Conservation (phyloP, 345 rosid species). For the Kernera saxatilis region DNA sequence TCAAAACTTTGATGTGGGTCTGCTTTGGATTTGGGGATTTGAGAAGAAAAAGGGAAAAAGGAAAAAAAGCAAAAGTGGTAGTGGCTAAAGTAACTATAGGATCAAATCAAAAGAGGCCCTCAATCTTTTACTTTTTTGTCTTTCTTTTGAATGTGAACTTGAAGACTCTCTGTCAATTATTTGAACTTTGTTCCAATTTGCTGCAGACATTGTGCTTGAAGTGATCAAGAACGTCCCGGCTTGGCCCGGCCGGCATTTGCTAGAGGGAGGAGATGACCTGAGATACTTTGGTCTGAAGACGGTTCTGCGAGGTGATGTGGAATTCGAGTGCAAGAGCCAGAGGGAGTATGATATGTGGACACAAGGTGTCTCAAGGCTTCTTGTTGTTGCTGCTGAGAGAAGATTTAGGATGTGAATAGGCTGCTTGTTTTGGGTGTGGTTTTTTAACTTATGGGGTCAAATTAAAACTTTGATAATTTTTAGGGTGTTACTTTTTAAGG, state of each 20-base stretch:
- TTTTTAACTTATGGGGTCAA: slow-evolving; percentile 26
- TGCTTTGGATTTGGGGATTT: slow-evolving; percentile 76
- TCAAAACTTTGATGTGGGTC: slow-evolving; percentile 44
- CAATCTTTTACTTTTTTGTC: slow-evolving; percentile 21
- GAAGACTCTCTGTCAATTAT: slow-evolving; percentile 15
- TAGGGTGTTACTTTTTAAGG: slow-evolving; percentile 18
- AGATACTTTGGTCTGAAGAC: slow-evolving; percentile 85
- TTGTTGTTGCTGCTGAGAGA: slow-evolving; percentile 62
- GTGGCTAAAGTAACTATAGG: slow-evolving; percentile 39
- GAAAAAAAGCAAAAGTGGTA: slow-evolving; percentile 18
- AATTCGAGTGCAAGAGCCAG: slow-evolving; percentile 79
- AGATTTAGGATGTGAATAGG: slow-evolving; percentile 50
- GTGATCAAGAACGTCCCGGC: slow-evolving; percentile 83
- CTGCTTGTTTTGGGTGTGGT: slow-evolving; percentile 17
- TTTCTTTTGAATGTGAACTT: slow-evolving; percentile 31
- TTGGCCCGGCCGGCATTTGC: slow-evolving; percentile 92
- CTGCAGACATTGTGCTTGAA: slow-evolving; percentile 74
- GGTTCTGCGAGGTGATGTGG: slow-evolving; percentile 54
- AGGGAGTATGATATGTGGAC: slow-evolving; percentile 90
- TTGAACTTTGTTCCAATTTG: background rate
- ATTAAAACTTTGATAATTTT: background rate
- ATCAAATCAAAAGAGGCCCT: slow-evolving; percentile 33
- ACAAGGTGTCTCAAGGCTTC: slow-evolving; percentile 84
- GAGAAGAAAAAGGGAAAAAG: slow-evolving; percentile 45
- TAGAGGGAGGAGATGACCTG: slow-evolving; percentile 76